phyloP scores from a whole-genome alignment of 176 grass and related monocot species.

The Avena insularis region DNA sequence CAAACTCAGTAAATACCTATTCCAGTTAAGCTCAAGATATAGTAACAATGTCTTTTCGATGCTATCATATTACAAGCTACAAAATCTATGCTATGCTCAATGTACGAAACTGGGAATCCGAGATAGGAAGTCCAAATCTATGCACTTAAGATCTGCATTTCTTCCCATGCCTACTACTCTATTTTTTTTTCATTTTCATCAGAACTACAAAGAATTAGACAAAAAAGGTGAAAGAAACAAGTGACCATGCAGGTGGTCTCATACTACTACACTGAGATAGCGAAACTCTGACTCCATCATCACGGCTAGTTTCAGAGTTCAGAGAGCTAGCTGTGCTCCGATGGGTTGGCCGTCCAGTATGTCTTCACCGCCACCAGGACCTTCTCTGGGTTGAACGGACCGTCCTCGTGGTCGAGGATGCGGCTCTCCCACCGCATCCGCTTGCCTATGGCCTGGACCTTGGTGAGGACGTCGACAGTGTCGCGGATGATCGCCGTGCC shows the following conservation, averaged over 20 bases:
- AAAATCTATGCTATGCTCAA: constrained; percentile 37
- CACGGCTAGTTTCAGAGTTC: neutral
- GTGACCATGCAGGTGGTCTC: neutral
- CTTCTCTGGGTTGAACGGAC: constrained; percentile 87
- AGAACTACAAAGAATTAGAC: constrained; percentile 42
- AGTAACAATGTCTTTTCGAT: neutral
- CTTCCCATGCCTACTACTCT: neutral
- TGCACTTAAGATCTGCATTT: neutral
- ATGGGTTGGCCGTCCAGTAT: constrained; percentile 76
- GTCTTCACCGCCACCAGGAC: constrained; percentile 84
- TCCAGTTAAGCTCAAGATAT: constrained; percentile 32
- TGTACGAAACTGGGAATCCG: constrained; percentile 13
- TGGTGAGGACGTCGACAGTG: constrained; percentile 83
- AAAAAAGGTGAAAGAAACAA: constrained; percentile 33
- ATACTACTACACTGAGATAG: constrained; percentile 30
- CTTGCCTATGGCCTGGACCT: constrained; percentile 71
- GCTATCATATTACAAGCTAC: constrained; percentile 43
- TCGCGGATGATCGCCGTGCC: constrained; percentile 90
- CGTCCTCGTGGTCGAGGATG: constrained; percentile 88
- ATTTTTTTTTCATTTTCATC: constrained; percentile 2
- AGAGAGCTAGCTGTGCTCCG: constrained; percentile 32
- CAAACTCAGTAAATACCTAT: constrained; percentile 43
- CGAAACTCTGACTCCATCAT: constrained; percentile 32
- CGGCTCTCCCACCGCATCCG: constrained; percentile 91
- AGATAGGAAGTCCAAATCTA: constrained; percentile 9